Conservation (phyloP, 1,139 yeast genomes). For the Diutina rugosa region DNA sequence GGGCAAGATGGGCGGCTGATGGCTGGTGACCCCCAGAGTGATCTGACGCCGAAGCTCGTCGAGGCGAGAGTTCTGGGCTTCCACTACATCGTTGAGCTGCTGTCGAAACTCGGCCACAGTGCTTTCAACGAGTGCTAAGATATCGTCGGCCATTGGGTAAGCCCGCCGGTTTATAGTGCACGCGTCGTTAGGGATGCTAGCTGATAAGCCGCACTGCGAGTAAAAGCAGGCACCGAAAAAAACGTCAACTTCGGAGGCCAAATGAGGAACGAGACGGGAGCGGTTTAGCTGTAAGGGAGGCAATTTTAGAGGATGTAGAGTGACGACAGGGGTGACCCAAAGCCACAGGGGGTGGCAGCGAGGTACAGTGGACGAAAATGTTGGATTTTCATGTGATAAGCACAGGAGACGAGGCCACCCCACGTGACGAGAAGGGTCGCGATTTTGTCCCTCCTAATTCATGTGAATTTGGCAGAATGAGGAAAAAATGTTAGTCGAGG, state of each 20-base stretch:
- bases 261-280: too few species aligned
- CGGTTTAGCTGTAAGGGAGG: too few species aligned
- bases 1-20: neutral
- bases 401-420: neutral
- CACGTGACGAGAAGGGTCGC: neutral
- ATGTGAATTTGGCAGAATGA: neutral
- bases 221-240: too few species aligned
- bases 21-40: neutral
- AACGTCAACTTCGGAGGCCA: too few species aligned
- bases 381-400: neutral
- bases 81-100: neutral
- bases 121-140: neutral
- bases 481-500: too few species aligned
- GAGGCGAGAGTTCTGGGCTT: neutral
- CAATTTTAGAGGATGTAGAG: too few species aligned
- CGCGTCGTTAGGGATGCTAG: too few species aligned
- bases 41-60: neutral
- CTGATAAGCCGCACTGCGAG: too few species aligned
- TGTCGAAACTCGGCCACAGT: neutral
- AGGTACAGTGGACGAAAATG: neutral
- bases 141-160: neutral
- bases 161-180: neutral
- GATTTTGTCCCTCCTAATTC: neutral
- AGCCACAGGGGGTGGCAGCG: too few species aligned
- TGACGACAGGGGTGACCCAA: too few species aligned